A percentile compares a stretch with the other conserved stretches of the same genome.
Evolutionary conservation across 1,284 basidiomycete genomes (phyloP).

Genomic region (Cerioporus squamosus): DNA sequence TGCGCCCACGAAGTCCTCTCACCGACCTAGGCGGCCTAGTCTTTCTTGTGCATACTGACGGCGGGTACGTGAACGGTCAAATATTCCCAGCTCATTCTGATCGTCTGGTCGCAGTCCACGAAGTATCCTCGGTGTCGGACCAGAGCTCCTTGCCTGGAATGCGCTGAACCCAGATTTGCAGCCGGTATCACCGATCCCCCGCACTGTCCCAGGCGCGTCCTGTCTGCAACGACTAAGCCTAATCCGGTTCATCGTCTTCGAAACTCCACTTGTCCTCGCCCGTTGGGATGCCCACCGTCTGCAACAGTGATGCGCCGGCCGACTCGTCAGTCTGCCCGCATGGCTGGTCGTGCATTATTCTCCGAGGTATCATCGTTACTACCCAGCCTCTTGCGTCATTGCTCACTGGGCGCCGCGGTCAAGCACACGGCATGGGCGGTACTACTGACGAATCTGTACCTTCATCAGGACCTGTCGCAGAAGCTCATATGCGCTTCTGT

Average conservation of each 20-base stretch:
- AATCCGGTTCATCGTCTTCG: constrained; percentile 19
- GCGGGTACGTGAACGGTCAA: background rate
- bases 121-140: constrained; percentile 19
- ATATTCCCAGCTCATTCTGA: constrained; percentile 7
- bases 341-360: background rate
- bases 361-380: constrained; percentile 8
- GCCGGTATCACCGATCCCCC: constrained; percentile 20
- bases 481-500: constrained; percentile 8
- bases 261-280: constrained; percentile 1
- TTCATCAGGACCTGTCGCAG: constrained; percentile 7
- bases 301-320: background rate
- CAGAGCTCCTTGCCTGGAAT: constrained; percentile 2
- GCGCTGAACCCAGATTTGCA: background rate
- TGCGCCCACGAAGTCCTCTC: constrained; percentile 1
- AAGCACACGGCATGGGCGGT: background rate
- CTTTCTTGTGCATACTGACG: no score
- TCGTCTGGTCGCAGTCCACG: constrained; percentile 3
- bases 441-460: background rate
- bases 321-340: constrained; percentile 5
- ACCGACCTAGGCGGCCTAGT: background rate
- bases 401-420: background rate
- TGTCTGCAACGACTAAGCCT: constrained; percentile 7
- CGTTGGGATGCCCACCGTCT: background rate
- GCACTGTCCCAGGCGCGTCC: background rate
- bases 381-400: constrained; percentile 7